phyloP scores from a whole-genome alignment of 805 yeast species.

The Ascoidea asiatica region DNA sequence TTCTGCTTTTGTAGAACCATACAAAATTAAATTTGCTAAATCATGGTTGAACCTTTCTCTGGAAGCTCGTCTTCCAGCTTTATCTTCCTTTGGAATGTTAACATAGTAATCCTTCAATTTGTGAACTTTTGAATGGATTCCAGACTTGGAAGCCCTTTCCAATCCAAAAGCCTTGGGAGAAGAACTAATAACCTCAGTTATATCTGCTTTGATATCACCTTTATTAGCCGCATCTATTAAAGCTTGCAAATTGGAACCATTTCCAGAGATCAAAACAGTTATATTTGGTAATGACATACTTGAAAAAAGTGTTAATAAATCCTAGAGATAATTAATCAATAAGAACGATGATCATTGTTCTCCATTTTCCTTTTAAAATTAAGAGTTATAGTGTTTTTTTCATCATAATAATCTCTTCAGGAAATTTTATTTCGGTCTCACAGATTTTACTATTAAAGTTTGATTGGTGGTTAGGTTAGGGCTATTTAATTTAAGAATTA shows the following conservation, averaged over 20 bases:
- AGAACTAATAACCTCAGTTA: slow-evolving; percentile 76
- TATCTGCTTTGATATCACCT: slow-evolving; percentile 32
- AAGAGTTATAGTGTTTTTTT: too few relatives aligned
- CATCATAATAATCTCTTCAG: too few relatives aligned
- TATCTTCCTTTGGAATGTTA: slow-evolving; percentile 60
- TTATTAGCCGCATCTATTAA: slow-evolving; percentile 56
- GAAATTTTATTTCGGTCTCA: too few relatives aligned
- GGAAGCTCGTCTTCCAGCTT: slow-evolving; percentile 39
- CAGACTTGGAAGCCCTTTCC: slow-evolving; percentile 55
- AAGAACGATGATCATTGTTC: too few relatives aligned
- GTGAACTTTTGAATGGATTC: slow-evolving; percentile 64
- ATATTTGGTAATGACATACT: slow-evolving; percentile 18
- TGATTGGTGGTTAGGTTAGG: too few relatives aligned
- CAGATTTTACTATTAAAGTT: too few relatives aligned
- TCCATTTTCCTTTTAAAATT: too few relatives aligned
- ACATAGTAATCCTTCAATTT: slow-evolving; percentile 60
- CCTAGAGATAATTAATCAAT: not conserved
- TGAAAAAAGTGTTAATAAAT: not conserved
- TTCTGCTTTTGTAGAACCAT: slow-evolving; percentile 21
- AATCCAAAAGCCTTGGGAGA: slow-evolving; percentile 80
- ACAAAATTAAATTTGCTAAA: slow-evolving; percentile 52
- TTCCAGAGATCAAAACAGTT: slow-evolving; percentile 79
- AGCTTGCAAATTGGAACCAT: slow-evolving; percentile 94
- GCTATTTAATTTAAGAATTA: too few relatives aligned
- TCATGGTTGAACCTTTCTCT: slow-evolving; percentile 68